Evolutionary conservation across 495 filamentous ascomycete species (phyloP), one percentile per base, ranked within the genome.

Genomic region (Patellaria atrata): DNA sequence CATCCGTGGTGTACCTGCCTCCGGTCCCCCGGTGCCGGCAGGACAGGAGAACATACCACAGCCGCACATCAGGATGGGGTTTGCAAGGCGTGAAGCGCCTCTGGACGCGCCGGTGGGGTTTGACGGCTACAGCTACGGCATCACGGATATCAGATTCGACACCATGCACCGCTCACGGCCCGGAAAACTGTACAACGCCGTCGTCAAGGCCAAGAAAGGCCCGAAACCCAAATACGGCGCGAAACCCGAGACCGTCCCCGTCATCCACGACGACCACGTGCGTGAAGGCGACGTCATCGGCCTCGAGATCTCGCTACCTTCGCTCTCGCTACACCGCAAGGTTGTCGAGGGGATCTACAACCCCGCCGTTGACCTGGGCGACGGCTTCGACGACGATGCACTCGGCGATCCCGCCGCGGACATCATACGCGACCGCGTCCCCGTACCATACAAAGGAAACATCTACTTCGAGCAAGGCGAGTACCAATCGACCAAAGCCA

Each of bases 391-490:
- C 16, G 60, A 63, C 30, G 38, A 48, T 2, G 20, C 48, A 1
- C 44, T 55, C 9, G 54, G 51, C 19, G 51, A 41, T 10, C 48
- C 38, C 30, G 55, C 55, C n/a, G 51, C 69, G 0, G 82, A 96
- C 54, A 79, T 94, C 37, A 81, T 99, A 34, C 80, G 91, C 40
- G 91, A 96, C 52, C 77, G 91, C 23, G 79, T 94, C 27, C 86
- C 87, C 2, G 92, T 96, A 41, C 73, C 85, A 11, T 93, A 86
- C 57, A 94, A 93, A 58, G 71, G 75, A 32, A 79, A 89, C 53
- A 76, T 84, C 33, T 94, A 86, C 59, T 94, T 93, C 59, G 91
- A 97, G 54, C 79, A 85, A 50, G 85, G 86, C 40, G 91, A 94
- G 49, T 87, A 93, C 52, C 78, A 81, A 42, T 59, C 79, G 1